A percentile compares a stretch with the other conserved stretches of the same genome.
phyloP scores from a whole-genome alignment of 768 basidiomycete genomes.

The Mycena haematopus region DNA sequence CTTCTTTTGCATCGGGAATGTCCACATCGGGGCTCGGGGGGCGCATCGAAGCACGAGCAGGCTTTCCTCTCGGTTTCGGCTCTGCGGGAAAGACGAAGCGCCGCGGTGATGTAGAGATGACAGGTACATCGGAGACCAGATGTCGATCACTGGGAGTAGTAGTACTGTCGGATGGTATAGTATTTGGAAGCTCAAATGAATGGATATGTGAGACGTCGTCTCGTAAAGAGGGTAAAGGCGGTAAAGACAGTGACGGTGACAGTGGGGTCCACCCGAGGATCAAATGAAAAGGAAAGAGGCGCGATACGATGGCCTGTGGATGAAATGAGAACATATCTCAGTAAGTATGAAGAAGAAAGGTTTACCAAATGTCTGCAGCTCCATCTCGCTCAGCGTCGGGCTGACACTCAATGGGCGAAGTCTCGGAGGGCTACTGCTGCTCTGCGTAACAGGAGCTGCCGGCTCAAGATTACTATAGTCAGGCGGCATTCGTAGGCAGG shows the following conservation, averaged over 20 bases:
- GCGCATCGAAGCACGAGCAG: background rate
- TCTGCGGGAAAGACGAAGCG: background rate
- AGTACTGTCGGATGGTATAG: background rate
- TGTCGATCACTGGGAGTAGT: background rate
- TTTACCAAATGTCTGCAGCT: background rate
- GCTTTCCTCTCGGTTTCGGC: background rate
- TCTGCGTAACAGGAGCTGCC: too few relatives aligned
- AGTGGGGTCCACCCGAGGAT: background rate
- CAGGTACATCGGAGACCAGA: background rate
- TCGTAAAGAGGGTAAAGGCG: too few relatives aligned
- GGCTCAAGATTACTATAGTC: background rate
- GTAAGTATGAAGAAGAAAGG: background rate
- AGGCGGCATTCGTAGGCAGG: background rate
- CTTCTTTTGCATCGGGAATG: background rate
- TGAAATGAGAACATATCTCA: background rate
- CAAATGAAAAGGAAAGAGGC: background rate
- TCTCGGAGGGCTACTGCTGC: background rate
- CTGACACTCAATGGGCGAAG: background rate
- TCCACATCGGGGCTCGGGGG: background rate
- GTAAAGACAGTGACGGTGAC: conserved; percentile 1
- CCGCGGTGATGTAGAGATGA: background rate
- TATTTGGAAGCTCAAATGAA: background rate
- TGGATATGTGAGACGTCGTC: background rate
- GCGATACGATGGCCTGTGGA: background rate
- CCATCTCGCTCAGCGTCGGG: background rate